Evolutionary conservation across 202 grass and related monocot species (phyloP), one percentile per base, ranked within the genome.

Genomic region (Panicum virgatum): DNA sequence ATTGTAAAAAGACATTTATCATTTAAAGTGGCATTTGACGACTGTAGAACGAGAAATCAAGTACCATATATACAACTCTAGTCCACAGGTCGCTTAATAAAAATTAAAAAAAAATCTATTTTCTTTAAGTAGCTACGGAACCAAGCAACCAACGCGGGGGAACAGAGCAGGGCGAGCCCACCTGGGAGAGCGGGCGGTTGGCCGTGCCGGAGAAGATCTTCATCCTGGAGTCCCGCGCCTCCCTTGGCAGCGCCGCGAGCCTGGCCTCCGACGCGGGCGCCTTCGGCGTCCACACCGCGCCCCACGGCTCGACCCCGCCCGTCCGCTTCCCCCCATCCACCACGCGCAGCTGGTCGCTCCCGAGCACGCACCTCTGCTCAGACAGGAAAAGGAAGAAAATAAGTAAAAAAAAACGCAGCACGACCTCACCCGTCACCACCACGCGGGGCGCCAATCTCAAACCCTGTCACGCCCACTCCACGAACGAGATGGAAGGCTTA

Each of bases 151-250:
- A 81, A 16, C 38, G 3, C 22, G 43, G 8, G 30, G 7, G 43
- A 30, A 47, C 14, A 29, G 9, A 50, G 15, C 16, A 38, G 16
- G 16, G 11, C 44, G 43, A 42, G 62, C 12, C 9, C 59, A 94
- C 92, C 83, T 87, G 89, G 12, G 92, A 80, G 76, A 94, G 85
- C 27, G 76, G 72, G 34, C 80, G 86, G 54, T 94, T 94, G 73
- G 92, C 89, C 23, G 92, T 94, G 65, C 88, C 92, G 42, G 92
- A 94, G 88, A 94, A 94, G 83, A 94, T 83, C 76, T 85, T 87
- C 75, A 94, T 62, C 80, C 92, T 85, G 23, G 89, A 89, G 51
- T 86, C 83, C 36, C 57, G 80, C 46, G 15, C 12, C 6, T 83
- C 82, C 57, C 37, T 29, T 14, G 64, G 82, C 73, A 37, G 63